Evolutionary conservation across 129 eudicot genomes (phyloP).

Genomic region (Centella asiatica): DNA sequence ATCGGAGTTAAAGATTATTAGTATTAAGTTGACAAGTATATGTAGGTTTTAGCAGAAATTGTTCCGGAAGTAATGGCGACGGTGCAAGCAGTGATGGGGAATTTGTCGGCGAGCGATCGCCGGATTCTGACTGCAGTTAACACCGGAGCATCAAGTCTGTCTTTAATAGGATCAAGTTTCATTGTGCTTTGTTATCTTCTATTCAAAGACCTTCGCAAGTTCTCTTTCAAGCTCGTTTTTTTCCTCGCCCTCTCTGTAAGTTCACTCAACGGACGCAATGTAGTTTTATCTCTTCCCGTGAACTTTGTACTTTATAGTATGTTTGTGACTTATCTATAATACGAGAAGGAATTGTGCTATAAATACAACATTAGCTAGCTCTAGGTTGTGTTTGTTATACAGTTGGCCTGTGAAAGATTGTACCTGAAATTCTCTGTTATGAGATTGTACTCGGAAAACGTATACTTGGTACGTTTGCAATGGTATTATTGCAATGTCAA

Average conservation of each 20-base stretch:
- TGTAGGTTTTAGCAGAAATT: too few species aligned
- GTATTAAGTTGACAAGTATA: too few species aligned
- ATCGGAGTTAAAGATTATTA: too few species aligned
- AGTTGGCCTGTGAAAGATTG: background rate
- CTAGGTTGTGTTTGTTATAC: too few species aligned
- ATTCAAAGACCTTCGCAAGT: slow-evolving; percentile 92
- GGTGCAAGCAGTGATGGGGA: slow-evolving; percentile 64
- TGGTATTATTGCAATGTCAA: too few species aligned
- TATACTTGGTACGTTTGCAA: too few species aligned
- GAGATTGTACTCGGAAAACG: too few species aligned
- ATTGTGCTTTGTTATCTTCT: slow-evolving; percentile 77
- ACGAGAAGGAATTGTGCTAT: background rate
- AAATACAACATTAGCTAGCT: slow-evolving; percentile 2
- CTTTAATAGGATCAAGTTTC: slow-evolving; percentile 79
- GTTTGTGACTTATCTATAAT: background rate
- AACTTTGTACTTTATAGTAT: too few species aligned
- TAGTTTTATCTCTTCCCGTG: too few species aligned
- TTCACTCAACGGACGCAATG: too few species aligned
- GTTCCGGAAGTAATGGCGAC: slow-evolving; percentile 75
- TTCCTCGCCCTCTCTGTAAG: slow-evolving; percentile 88
- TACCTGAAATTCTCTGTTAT: too few species aligned
- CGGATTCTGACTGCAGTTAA: slow-evolving; percentile 56
- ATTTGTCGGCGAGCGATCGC: slow-evolving; percentile 58
- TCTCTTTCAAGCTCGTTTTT: slow-evolving; percentile 95
- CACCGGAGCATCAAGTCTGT: slow-evolving; percentile 77